Percentiles rank a stretch among this genome's conserved stretches.
Evolutionary conservation across 208 protist species (phyloP).

Genomic region (Acanthamoeba divionensis): DNA sequence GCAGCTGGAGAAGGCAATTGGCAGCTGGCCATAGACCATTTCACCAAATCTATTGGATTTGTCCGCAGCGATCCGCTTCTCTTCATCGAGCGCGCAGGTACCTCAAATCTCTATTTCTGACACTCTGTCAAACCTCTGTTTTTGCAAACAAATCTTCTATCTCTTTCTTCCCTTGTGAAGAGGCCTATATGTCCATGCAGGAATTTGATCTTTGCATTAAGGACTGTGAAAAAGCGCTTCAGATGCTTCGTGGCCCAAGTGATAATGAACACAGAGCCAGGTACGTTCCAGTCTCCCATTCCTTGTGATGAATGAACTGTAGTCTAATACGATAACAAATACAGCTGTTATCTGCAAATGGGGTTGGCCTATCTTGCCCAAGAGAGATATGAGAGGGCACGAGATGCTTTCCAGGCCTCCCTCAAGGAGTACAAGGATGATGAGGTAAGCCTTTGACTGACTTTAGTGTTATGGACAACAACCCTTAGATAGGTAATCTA

Average conservation of each 20-base stretch:
- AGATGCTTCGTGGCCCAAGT: background rate
- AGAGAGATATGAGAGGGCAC: constrained; percentile 35
- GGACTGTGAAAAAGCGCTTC: background rate
- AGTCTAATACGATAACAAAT: background rate
- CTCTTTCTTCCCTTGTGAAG: background rate
- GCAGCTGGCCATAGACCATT: background rate
- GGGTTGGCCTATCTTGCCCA: constrained; percentile 22
- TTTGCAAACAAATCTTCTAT: background rate
- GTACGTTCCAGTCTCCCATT: background rate
- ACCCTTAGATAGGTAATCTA: background rate
- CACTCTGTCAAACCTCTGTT: background rate
- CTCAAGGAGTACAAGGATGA: background rate
- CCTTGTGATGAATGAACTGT: background rate
- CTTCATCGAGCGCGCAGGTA: constrained; percentile 24
- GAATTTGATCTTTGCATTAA: background rate
- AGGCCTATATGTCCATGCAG: background rate
- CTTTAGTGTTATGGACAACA: background rate
- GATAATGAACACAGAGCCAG: constrained; percentile 3
- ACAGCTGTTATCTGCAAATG: constrained; percentile 18
- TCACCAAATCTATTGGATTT: background rate
- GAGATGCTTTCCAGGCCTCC: constrained; percentile 16
- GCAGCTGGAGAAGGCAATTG: background rate
- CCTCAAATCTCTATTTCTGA: background rate
- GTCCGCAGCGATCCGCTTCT: background rate
- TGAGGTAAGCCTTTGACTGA: background rate